phyloP scores from a whole-genome alignment of 1,139 yeast genomes.

The Diutina neorugosa region DNA sequence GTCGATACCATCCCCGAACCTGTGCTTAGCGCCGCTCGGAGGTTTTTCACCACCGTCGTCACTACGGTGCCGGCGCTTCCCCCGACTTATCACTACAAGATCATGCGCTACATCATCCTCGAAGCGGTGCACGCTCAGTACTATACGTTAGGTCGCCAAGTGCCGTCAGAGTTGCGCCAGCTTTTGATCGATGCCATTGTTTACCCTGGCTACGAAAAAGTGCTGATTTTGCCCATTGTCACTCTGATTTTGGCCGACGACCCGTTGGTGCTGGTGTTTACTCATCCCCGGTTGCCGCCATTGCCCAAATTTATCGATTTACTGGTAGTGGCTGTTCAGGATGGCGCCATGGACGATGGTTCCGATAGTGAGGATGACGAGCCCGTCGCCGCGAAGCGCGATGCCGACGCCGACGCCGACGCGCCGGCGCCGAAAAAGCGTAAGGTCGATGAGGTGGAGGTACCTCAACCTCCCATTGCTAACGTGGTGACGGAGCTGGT shows the following conservation, averaged over 20 bases:
- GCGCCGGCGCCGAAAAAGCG: neutral
- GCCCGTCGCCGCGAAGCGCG: neutral
- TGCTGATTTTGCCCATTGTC: neutral
- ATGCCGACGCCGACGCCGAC: neutral
- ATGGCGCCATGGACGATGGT: neutral
- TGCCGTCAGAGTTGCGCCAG: neutral
- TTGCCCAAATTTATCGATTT: neutral
- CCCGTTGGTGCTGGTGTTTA: neutral
- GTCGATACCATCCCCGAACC: neutral
- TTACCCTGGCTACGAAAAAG: constrained; percentile 4
- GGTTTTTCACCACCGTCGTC: neutral
- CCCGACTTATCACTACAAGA: constrained; percentile 2
- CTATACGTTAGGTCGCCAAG: neutral
- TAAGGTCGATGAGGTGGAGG: neutral
- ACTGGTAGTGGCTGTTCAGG: neutral
- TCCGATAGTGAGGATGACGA: neutral
- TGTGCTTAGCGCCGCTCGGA: neutral
- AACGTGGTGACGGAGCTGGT: neutral
- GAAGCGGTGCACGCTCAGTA: constrained; percentile 1
- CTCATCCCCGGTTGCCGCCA: neutral
- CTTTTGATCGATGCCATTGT: neutral
- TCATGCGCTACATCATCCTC: constrained; percentile 1
- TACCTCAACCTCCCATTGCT: neutral
- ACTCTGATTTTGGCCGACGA: constrained; percentile 1
- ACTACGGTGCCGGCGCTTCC: neutral